Evolutionary conservation across 140 eudicot species (phyloP).

Genomic region (Cichorium intybus): DNA sequence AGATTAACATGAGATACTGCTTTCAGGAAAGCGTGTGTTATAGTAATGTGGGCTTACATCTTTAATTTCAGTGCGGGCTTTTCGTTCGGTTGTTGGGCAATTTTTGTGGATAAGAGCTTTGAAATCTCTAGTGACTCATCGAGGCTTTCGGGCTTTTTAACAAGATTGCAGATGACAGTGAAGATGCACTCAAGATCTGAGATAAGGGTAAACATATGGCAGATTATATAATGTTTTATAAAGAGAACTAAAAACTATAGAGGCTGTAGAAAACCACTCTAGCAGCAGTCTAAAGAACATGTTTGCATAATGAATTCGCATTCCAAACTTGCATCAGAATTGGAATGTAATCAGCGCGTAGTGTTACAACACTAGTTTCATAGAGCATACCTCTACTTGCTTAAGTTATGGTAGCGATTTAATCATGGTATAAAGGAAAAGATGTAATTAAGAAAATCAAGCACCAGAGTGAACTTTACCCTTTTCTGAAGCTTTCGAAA

Average conservation of each 20-base stretch:
- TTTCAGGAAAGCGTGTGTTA: not conserved
- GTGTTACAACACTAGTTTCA: not conserved
- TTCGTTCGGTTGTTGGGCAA: slow-evolving; percentile 69
- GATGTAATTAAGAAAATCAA: not conserved
- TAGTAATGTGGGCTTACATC: slow-evolving; percentile 40
- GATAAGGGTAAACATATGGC: not conserved
- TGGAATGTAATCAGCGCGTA: not conserved
- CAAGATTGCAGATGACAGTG: slow-evolving; percentile 84
- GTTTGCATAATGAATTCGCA: too few species aligned
- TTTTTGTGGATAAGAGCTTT: slow-evolving; percentile 61
- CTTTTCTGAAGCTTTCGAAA: slow-evolving; percentile 74
- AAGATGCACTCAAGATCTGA: slow-evolving; percentile 84
- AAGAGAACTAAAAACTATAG: too few species aligned
- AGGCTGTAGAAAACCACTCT: too few species aligned
- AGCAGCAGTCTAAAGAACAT: too few species aligned
- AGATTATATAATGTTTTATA: too few species aligned
- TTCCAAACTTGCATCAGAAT: not conserved
- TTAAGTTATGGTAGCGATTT: too few species aligned
- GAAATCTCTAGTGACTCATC: slow-evolving; percentile 78
- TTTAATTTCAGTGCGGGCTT: slow-evolving; percentile 69
- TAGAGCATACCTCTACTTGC: too few species aligned
- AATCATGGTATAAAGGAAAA: too few species aligned
- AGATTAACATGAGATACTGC: not conserved
- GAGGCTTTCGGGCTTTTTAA: slow-evolving; percentile 63
- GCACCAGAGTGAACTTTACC: slow-evolving; percentile 33